Evolutionary conservation across 2,329 filamentous ascomycete species (phyloP), one percentile per base, ranked within the genome.

Genomic region (Microdochium nivale): DNA sequence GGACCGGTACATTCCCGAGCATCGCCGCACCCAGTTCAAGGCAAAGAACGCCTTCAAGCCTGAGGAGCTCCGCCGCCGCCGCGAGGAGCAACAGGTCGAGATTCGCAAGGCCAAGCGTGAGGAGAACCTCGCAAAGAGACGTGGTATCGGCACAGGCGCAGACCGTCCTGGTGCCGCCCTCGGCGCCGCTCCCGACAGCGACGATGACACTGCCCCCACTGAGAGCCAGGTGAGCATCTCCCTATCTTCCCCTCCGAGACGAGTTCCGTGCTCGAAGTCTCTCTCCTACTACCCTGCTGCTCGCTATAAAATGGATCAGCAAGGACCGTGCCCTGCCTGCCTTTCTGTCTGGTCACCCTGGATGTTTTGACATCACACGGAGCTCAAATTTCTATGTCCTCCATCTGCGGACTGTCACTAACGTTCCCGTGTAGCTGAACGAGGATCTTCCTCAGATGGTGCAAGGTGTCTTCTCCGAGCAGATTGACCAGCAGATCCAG

Each of bases 401-500:
- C 5, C 27, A 30, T 19, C 40, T 44, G 23, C 21, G 16, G 40
- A 19, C 19, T 19, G 40, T 11, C 19, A 5, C 40, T 44, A 24
- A 24, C 52, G 23, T 37, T 21, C 23, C 49, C 5, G 30, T 27
- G 23, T 67, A 99, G 94, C 80, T 99, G 69, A 95, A 94, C 69
- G 91, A 96, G 73, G 94, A 99, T 69, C 90, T 99, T 61, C 94
- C 94, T 62, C 86, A 94, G 75, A 99, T 99, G 94, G 94, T 97
- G 56, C 81, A 87, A 66, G 94, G 94, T 56, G 94, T 99, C 66
- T 97, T 99, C 76, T 99, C 94, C 58, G 92, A 99, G 59, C 90
- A 97, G 74, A 96, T 99, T 72, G 94, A 99, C 68, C 82, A 88
- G 61, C 94, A 99, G 74, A 99, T 99, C 62, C 86, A 92, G 73